Percentiles rank a stretch among this genome's conserved stretches.
These are phyloP conservation scores for Podila horticola DNA, from an alignment of 192 early-diverging fungal genomes.

Conservation along the genomic window DNA sequence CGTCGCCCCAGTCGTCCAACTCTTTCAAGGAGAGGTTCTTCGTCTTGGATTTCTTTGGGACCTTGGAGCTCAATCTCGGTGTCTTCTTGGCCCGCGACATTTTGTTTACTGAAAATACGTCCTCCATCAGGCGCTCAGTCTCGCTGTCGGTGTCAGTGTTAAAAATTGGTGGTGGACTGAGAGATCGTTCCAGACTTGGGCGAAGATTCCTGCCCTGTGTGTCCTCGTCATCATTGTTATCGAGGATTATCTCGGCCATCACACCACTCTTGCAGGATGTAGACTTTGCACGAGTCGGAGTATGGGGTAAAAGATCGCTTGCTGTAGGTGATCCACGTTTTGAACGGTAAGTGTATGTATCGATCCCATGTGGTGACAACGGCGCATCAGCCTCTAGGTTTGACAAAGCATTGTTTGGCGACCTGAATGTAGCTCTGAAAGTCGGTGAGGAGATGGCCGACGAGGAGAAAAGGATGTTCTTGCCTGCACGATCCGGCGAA, in stretches of 20 bases:
- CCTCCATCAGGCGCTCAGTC: conserved; percentile 11
- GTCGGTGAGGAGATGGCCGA: conserved; percentile 6
- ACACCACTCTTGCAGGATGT: background rate
- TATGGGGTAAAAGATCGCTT: conserved; percentile 8
- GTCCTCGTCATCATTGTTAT: background rate
- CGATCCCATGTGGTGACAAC: background rate
- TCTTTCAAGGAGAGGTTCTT: background rate
- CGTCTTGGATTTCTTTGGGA: background rate
- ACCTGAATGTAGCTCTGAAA: background rate
- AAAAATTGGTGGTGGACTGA: conserved; percentile 21
- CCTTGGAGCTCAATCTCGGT: background rate
- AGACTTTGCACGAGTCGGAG: background rate
- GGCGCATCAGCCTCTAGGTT: background rate
- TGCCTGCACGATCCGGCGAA: background rate
- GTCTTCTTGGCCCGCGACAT: background rate
- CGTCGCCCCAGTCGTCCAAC: conserved; percentile 5
- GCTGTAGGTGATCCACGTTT: conserved; percentile 2
- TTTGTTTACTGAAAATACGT: conserved; percentile 9
- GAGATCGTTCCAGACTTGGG: background rate
- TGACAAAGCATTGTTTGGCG: background rate
- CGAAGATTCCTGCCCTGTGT: background rate
- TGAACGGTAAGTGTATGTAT: background rate
- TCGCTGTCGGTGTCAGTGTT: conserved; percentile 10
- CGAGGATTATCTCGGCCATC: background rate
- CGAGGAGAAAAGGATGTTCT: background rate